Evolutionary conservation across 2,329 filamentous ascomycete genomes (phyloP).

Genomic region (Cladophialophora yegresii): DNA sequence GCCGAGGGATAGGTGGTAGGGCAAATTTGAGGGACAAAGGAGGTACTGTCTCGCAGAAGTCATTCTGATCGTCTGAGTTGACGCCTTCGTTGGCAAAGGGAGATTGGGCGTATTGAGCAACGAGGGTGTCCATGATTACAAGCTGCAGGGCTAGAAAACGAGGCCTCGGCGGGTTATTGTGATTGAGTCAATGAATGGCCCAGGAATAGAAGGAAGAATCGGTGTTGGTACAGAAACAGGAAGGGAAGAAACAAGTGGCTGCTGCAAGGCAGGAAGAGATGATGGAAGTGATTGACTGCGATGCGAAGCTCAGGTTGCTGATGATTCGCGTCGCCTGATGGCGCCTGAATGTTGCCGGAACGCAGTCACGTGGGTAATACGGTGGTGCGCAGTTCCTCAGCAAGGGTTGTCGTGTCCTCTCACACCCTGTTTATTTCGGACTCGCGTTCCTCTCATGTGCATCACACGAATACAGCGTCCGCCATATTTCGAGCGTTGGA

Average conservation of each 20-base stretch:
- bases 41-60: slow-evolving; percentile 69
- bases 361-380: neutral
- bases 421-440: neutral
- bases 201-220: slow-evolving; percentile 10
- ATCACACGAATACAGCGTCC: neutral
- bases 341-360: slow-evolving; percentile 8
- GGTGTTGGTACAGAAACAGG: slow-evolving; percentile 20
- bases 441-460: neutral
- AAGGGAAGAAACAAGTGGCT: slow-evolving; percentile 9
- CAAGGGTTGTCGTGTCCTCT: neutral
- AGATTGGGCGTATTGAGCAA: slow-evolving; percentile 85
- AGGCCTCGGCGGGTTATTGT: neutral
- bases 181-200: neutral
- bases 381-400: neutral
- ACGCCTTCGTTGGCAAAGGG: slow-evolving; percentile 72
- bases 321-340: slow-evolving; percentile 12
- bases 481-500: neutral
- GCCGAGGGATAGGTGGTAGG: slow-evolving; percentile 81
- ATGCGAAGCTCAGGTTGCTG: slow-evolving; percentile 2
- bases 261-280: slow-evolving; percentile 15
- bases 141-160: slow-evolving; percentile 2
- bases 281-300: slow-evolving; percentile 12
- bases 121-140: slow-evolving; percentile 79
- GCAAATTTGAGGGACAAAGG: slow-evolving; percentile 89
- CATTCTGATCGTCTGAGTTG: slow-evolving; percentile 71